A percentile compares a stretch with the other conserved stretches of the same genome.
Conservation (phyloP, 2,329 filamentous ascomycete species). For the Emergomyces orientalis region DNA sequence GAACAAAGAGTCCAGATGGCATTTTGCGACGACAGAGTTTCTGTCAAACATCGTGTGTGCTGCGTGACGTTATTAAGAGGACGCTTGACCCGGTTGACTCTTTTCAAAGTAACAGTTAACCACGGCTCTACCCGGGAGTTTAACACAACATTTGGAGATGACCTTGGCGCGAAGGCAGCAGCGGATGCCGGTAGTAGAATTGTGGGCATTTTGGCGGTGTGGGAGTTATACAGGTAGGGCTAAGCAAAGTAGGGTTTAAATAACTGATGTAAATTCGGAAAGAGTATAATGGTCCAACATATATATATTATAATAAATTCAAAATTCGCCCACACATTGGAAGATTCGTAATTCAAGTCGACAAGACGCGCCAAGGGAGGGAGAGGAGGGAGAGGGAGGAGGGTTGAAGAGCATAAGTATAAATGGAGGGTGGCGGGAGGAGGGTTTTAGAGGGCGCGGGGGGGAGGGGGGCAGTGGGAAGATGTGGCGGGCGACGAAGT, state of each 20-base stretch:
- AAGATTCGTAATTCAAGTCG: constrained; percentile 8
- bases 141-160: constrained; percentile 89
- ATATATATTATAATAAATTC: constrained; percentile 22
- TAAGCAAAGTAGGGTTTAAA: constrained; percentile 12
- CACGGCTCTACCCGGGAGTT: constrained; percentile 88
- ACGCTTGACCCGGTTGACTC: constrained; percentile 92
- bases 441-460: constrained; percentile 14
- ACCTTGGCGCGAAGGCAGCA: constrained; percentile 88
- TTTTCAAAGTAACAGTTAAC: constrained; percentile 93
- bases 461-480: constrained; percentile 14
- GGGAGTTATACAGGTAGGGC: constrained; percentile 40
- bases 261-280: neutral
- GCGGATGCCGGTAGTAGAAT: constrained; percentile 91
- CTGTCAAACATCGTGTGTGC: constrained; percentile 89
- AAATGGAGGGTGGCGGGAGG: constrained; percentile 3
- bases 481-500: constrained; percentile 7
- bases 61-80: constrained; percentile 94
- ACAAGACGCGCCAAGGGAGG: neutral
- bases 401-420: constrained; percentile 7
- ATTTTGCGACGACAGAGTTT: constrained; percentile 78
- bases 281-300: constrained; percentile 23
- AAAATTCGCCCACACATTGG: constrained; percentile 31
- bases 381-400: constrained; percentile 2
- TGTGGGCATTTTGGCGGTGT: constrained; percentile 67
- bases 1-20: constrained; percentile 94